Evolutionary conservation across 345 rosid species (phyloP).

Genomic region (Citrus glauca): DNA sequence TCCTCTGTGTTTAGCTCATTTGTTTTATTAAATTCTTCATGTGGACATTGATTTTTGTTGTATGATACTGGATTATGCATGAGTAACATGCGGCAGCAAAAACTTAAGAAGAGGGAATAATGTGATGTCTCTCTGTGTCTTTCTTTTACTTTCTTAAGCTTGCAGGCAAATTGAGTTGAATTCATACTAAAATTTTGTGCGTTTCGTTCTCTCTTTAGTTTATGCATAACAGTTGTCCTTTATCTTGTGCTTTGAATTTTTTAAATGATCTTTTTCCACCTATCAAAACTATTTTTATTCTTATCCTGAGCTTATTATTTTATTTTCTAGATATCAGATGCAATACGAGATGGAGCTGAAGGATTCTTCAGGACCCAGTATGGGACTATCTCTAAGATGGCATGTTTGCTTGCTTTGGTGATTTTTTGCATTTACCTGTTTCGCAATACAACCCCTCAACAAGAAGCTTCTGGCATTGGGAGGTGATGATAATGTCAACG

Average conservation of each 20-base stretch:
- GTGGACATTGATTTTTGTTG: not conserved
- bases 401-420: slow-evolving; percentile 76
- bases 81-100: not conserved
- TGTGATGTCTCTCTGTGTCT: not conserved
- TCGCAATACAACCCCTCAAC: slow-evolving; percentile 88
- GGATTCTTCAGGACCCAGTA: slow-evolving; percentile 98
- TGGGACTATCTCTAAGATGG: slow-evolving; percentile 97
- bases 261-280: not conserved
- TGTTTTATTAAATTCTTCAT: not conserved
- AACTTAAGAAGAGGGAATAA: not conserved
- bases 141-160: not conserved
- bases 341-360: slow-evolving; percentile 99
- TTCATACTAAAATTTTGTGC: not conserved
- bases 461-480: slow-evolving; percentile 95
- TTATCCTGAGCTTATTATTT: slow-evolving; percentile 27
- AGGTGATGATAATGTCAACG: slow-evolving; percentile 43
- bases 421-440: slow-evolving; percentile 83
- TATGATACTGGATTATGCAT: not conserved
- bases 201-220: not conserved
- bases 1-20: slow-evolving; percentile 6
- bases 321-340: slow-evolving; percentile 86
- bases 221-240: not conserved
- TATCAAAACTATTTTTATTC: slow-evolving; percentile 6
- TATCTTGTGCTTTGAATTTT: not conserved
- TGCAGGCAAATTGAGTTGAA: not conserved